These are phyloP conservation scores for Cercospora citrullina DNA, from an alignment of 2,329 filamentous ascomycete species.

Conservation along the genomic window DNA sequence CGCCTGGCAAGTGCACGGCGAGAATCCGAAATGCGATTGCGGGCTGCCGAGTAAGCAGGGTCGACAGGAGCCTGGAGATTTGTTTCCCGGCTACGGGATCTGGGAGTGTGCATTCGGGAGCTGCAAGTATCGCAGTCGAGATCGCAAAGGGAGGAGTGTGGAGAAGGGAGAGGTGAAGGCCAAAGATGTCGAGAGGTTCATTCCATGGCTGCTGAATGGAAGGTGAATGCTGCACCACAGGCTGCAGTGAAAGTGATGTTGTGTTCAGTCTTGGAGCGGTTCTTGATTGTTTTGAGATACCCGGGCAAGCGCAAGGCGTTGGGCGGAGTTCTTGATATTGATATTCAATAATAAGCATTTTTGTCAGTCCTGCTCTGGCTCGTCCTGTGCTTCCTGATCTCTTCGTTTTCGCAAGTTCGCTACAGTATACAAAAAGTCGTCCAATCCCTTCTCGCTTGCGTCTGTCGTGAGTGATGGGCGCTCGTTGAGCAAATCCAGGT, in stretches of 20 bases:
- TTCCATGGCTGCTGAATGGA: conserved; percentile 25
- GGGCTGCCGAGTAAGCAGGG: conserved; percentile 21
- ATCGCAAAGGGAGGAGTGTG: conserved; percentile 25
- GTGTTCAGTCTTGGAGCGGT: not conserved
- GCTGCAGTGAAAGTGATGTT: not conserved
- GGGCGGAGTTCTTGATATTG: not conserved
- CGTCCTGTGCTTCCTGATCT: conserved; percentile 13
- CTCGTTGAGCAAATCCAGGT: conserved; percentile 26
- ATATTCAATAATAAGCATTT: not conserved
- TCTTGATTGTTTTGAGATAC: conserved; percentile 9
- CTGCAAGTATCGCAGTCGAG: conserved; percentile 26
- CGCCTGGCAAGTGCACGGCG: conserved; percentile 23
- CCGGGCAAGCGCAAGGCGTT: conserved; percentile 9
- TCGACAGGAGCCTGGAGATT: not conserved
- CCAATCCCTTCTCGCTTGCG: conserved; percentile 42
- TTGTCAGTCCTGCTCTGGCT: conserved; percentile 4
- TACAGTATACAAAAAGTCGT: conserved; percentile 49
- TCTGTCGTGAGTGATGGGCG: conserved; percentile 20
- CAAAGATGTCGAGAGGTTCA: conserved; percentile 25
- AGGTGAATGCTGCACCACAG: conserved; percentile 1
- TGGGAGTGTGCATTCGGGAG: conserved; percentile 25
- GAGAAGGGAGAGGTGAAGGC: conserved; percentile 24
- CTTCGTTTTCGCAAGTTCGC: conserved; percentile 53
- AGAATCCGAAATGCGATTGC: conserved; percentile 26
- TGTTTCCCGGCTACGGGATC: conserved; percentile 24